Evolutionary conservation across 306 rosid genomes (phyloP).

Genomic region (Mimosa bimucronata): DNA sequence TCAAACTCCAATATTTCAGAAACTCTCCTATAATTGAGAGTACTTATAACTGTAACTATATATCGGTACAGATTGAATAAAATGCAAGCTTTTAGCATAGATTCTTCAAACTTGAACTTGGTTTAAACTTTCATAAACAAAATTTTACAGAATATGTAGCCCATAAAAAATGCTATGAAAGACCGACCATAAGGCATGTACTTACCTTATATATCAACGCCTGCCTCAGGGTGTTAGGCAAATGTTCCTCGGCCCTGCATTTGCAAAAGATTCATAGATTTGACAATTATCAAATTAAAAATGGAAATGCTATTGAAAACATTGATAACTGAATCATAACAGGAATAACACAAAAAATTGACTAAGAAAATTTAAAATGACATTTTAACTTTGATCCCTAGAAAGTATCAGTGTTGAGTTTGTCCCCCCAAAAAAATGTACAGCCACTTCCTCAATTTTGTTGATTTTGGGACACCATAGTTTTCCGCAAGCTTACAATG

Average conservation of each 20-base stretch:
- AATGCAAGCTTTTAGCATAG: too few species aligned
- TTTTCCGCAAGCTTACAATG: neutral
- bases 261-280: constrained; percentile 19
- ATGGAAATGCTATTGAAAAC: constrained; percentile 10
- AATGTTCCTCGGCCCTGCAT: constrained; percentile 88
- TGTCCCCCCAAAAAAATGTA: neutral
- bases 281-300: neutral
- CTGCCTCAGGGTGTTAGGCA: constrained; percentile 84
- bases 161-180: neutral
- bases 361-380: neutral
- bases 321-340: constrained; percentile 24
- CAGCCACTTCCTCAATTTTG: neutral
- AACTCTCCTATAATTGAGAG: too few species aligned
- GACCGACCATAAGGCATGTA: neutral
- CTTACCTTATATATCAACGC: constrained; percentile 87
- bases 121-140: neutral
- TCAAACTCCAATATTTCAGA: too few species aligned
- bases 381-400: neutral
- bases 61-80: too few species aligned
- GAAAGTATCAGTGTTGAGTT: neutral
- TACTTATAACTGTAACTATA: too few species aligned
- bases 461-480: neutral
- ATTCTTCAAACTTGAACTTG: neutral
- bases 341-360: neutral
- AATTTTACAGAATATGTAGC: neutral